Conservation (phyloP, 2,329 filamentous ascomycete genomes). For the Colletotrichum musicola region DNA sequence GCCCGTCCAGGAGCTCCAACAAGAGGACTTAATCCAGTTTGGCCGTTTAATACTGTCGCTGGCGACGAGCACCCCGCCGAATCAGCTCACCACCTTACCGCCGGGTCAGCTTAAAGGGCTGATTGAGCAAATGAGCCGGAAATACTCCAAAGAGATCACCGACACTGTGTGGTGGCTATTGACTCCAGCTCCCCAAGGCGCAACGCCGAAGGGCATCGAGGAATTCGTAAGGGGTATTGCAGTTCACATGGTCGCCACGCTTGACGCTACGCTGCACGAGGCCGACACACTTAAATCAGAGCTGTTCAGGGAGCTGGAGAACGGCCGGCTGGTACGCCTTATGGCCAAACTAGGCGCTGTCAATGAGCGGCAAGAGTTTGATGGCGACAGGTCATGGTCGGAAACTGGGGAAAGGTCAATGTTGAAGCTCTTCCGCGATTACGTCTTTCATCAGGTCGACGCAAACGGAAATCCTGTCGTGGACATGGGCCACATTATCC, state of each 20-base stretch:
- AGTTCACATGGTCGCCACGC: conserved; percentile 78
- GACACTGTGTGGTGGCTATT: conserved; percentile 88
- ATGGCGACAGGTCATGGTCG: conserved; percentile 83
- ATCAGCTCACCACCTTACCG: conserved; percentile 70
- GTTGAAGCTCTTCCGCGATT: conserved; percentile 95
- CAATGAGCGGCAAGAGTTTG: conserved; percentile 90
- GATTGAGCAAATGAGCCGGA: conserved; percentile 81
- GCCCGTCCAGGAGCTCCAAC: conserved; percentile 81
- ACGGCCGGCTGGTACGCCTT: conserved; percentile 85
- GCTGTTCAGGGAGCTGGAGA: conserved; percentile 86
- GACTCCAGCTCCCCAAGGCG: conserved; percentile 67
- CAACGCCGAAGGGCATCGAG: conserved; percentile 78
- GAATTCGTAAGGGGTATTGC: conserved; percentile 84
- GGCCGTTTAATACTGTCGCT: conserved; percentile 88
- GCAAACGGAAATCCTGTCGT: conserved; percentile 84
- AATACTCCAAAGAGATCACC: conserved; percentile 82
- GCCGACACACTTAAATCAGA: conserved; percentile 81
- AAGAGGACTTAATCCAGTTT: conserved; percentile 87
- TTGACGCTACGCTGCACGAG: conserved; percentile 84
- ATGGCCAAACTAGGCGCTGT: conserved; percentile 86
- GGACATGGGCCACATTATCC: conserved; percentile 88
- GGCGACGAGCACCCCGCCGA: conserved; percentile 74
- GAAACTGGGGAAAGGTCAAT: conserved; percentile 94
- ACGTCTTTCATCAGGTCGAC: conserved; percentile 97
- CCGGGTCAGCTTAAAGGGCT: conserved; percentile 75